phyloP scores from a whole-genome alignment of 495 filamentous ascomycete species.

The Tetracladium marchalianum region DNA sequence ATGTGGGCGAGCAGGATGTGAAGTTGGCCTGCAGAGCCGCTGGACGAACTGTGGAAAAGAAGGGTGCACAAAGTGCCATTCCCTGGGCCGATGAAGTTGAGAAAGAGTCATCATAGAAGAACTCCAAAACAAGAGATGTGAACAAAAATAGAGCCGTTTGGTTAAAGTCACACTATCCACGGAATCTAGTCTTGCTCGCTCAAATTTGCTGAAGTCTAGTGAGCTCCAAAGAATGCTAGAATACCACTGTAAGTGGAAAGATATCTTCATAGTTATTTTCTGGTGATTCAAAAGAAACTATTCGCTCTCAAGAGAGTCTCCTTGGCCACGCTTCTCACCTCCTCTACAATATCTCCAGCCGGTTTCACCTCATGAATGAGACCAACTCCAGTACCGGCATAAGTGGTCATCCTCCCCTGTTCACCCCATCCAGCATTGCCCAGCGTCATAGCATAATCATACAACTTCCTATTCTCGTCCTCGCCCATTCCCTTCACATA shows the following conservation, averaged over 20 bases:
- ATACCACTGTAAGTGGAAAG: no score
- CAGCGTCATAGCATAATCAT: slow-evolving; percentile 37
- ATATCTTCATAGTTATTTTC: no score
- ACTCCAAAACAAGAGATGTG: no score
- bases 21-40: slow-evolving; percentile 62
- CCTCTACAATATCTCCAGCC: slow-evolving; percentile 57
- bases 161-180: no score
- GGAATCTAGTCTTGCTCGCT: no score
- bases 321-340: slow-evolving; percentile 38
- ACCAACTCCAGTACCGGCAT: slow-evolving; percentile 53
- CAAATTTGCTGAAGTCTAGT: no score
- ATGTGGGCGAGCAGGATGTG: slow-evolving; percentile 40
- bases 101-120: not conserved
- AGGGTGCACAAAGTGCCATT: slow-evolving; percentile 80
- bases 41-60: slow-evolving; percentile 62
- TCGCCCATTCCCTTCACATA: slow-evolving; percentile 41
- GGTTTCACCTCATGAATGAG: slow-evolving; percentile 53
- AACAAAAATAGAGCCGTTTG: no score
- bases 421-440: slow-evolving; percentile 53
- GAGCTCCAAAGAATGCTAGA: no score
- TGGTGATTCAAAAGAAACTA: no score
- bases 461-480: slow-evolving; percentile 48
- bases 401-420: slow-evolving; percentile 56
- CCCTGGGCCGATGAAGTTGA: slow-evolving; percentile 75
- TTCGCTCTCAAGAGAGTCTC: not conserved